Base-by-base conservation (phyloP, 1,284 basidiomycete genomes). In the Cryptococcus neoformans region DNA sequence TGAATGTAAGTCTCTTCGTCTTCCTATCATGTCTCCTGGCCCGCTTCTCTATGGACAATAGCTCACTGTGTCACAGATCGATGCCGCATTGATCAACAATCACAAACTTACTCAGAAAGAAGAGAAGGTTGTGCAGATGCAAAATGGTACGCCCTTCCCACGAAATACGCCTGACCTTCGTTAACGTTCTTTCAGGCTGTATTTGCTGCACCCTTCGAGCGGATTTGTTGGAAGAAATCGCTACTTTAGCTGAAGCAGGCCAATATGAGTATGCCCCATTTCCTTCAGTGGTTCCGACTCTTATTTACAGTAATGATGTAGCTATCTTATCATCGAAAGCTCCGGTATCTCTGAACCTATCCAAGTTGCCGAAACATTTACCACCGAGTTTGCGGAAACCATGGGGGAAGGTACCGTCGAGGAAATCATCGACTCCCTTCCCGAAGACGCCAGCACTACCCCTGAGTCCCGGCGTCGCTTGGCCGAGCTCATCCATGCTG, bases 181-280 rank as follows among this genome's bases (percentile, higher is more conserved):
- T 3, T 48, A 6, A 14, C 44, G 52, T 34, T 46, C 38, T 35
- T n/a, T 7, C 38, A 69, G 77, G 79, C 0, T 81, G 80, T 62
- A 80, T 81, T 55, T 81, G 80, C 69, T 81, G 80, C 62, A 81
- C 79, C 0, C 70, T 81, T 1, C 75, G 80, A 39, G 79, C 76
- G 6, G 80, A 81, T 55, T 58, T 81, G 38, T 67, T 81, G n/a
- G 80, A 81, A 55, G 78, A 81, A 57, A 75, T 81, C 11, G 78
- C 78, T 0, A 63, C 63, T 5, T 64, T 81, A 1, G 79, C 79
- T 1, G 69, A 75, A 28, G 64, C 73, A 35, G 65, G 66, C 5
- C 57, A 63, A 9, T 76, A 79, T 54, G 80, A 81, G 59, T 67
- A 51, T 57, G 63, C 57, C 45, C 7, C 12, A 9, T 4, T 21